Evolutionary conservation across 805 yeast genomes (phyloP).

Genomic region (Ogataea angusta): DNA sequence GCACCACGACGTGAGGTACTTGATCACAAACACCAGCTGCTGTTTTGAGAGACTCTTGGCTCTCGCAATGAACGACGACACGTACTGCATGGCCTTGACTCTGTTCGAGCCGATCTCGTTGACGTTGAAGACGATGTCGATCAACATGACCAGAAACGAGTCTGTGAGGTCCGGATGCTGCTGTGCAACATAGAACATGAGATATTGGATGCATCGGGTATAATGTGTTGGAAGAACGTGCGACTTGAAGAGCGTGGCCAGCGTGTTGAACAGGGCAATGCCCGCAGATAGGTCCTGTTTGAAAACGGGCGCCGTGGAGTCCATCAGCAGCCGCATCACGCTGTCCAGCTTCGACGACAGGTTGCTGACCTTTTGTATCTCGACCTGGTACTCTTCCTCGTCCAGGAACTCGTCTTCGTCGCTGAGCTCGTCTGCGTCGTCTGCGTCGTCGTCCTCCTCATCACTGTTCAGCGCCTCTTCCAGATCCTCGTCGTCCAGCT

Average conservation of each 20-base stretch:
- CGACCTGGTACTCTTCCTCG: slow-evolving; percentile 46
- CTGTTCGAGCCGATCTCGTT: slow-evolving; percentile 69
- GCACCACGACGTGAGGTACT: slow-evolving; percentile 81
- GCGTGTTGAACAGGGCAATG: slow-evolving; percentile 63
- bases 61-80: slow-evolving; percentile 86
- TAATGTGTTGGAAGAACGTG: slow-evolving; percentile 89
- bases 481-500: slow-evolving; percentile 70
- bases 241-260: slow-evolving; percentile 72
- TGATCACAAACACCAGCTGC: slow-evolving; percentile 79
- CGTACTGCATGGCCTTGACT: slow-evolving; percentile 86
- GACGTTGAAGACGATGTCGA: slow-evolving; percentile 77
- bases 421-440: slow-evolving; percentile 33
- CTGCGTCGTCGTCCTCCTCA: slow-evolving; percentile 33
- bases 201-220: slow-evolving; percentile 83
- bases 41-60: slow-evolving; percentile 67
- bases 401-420: slow-evolving; percentile 32
- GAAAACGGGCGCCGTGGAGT: slow-evolving; percentile 46
- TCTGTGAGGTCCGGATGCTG: slow-evolving; percentile 80
- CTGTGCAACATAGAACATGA: slow-evolving; percentile 78
- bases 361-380: slow-evolving; percentile 46
- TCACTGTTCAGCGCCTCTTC: slow-evolving; percentile 41
- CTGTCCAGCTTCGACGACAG: slow-evolving; percentile 70
- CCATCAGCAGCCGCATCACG: slow-evolving; percentile 56
- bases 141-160: slow-evolving; percentile 73
- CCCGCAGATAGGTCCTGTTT: slow-evolving; percentile 56